Evolutionary conservation across 1,284 basidiomycete genomes (phyloP), one percentile per base, ranked within the genome.

Genomic region (Boletus semigastroideus): DNA sequence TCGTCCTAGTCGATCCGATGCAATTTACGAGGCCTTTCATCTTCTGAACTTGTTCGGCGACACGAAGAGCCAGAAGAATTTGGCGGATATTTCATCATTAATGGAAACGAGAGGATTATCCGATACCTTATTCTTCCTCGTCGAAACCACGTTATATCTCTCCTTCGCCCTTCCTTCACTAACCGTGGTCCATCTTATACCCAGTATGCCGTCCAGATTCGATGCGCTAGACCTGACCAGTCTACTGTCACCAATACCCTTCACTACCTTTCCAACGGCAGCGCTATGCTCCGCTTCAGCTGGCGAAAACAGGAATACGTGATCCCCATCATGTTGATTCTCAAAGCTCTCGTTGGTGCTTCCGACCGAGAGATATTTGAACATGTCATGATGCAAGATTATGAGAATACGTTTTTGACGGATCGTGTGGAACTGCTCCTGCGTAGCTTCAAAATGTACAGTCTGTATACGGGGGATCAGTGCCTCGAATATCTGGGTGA

Each of bases 281-380:
- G 87, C 59, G 91, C 95, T 13, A 99, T 95, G 75, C 74, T 99
- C 20, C 86, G 97, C 19, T 99, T 99, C 76, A 94, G 87, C 66
- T 98, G 93, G 94, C 78, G 95, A 49, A 99, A 99, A 74, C 92
- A 97, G 67, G 97, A 99, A 79, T 99, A 98, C 74, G 95, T 98
- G 67, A 92, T 99, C 41, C 97, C 97, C 5, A 90, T 98, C 67
- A 94, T 99, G 85, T 85, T 99, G 56, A 82, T 99, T 62, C 81
- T 99, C 61, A 99, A 99, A 69, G 95, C 95, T 31, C 83, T 99
- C 36, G 85, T 95, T n/a, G 83, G 87, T 54, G 92, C 95, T 14
- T 94, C 91, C 20, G 97, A 99, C 77, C 92, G 90, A 71, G 97
- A 99, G 70, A 94, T 99, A 54, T 99, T 99, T 65, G 91, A 96